Evolutionary conservation across 495 filamentous ascomycete species (phyloP).

Genomic region (Tuber indicum): DNA sequence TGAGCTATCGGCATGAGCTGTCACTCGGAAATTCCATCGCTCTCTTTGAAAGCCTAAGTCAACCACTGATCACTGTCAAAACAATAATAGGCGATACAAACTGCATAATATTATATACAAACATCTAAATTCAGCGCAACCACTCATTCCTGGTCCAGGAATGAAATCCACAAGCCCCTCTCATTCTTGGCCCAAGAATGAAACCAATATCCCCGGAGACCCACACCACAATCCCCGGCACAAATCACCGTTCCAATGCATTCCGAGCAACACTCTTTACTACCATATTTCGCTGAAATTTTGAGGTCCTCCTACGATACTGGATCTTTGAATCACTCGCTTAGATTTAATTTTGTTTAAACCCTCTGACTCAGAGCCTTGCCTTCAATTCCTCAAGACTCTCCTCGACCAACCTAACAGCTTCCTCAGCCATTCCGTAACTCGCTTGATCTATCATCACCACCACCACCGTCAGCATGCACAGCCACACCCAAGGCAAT

Average conservation of each 20-base stretch:
- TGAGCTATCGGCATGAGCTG: not conserved
- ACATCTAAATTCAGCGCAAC: too few relatives aligned
- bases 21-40: not conserved
- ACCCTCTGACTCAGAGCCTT: not conserved
- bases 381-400: not conserved
- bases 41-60: not conserved
- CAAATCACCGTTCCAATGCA: too few relatives aligned
- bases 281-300: not conserved
- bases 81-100: too few relatives aligned
- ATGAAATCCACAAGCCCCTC: too few relatives aligned
- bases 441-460: constrained; percentile 64
- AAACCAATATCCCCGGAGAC: too few relatives aligned
- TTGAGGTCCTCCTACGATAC: not conserved
- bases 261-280: too few relatives aligned
- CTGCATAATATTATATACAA: too few relatives aligned
- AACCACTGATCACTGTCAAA: too few relatives aligned
- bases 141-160: too few relatives aligned
- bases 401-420: constrained; percentile 65
- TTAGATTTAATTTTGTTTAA: not conserved
- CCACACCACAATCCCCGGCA: too few relatives aligned
- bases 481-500: not conserved
- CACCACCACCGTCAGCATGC: not conserved
- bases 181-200: too few relatives aligned
- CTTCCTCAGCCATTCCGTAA: constrained; percentile 72
- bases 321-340: not conserved